Evolutionary conservation across 495 filamentous ascomycete species (phyloP), one percentile per base, ranked within the genome.

Genomic region (Rusavskia elegans): DNA sequence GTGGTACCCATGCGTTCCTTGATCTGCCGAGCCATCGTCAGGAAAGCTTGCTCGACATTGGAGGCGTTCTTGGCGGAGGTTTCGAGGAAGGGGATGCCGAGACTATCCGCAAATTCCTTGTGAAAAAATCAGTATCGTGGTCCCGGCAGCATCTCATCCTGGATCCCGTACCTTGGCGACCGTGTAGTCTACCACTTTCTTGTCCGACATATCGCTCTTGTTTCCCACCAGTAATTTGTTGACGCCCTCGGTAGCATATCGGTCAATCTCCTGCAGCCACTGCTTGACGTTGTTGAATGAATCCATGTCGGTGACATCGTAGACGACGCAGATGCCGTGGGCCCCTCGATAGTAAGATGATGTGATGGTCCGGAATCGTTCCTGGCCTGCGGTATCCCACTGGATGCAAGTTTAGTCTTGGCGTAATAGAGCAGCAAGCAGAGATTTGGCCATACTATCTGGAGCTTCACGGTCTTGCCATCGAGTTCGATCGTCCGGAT

Each of bases 241-340:
- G 61, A 98, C 92, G 61, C 93, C 93, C 69, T 98, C 92, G 51
- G 92, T 97, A 55, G 92, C 92, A 61, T 98, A 97, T 61, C 93
- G 81, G 71, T 98, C 93, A 58, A 98, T 98, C 73, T 98, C 93
- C 67, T 97, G 93, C 53, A 98, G 83, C 92, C 92, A 98, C 76
- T 97, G 93, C 84, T 97, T 96, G 60, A 98, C 93, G 73, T 97
- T 97, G 80, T 97, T 97, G 87, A 97, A 98, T 41, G 86, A 93
- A 71, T 97, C 93, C 93, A 96, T 97, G 66, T 98, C 93, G 41
- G 92, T 98, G 64, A 98, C 93, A 80, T 98, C 92, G 76, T 96
- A 98, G 64, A 98, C 92, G 50, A 98, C 92, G 71, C 92, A 98
- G 72, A 98, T 98, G 60, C 92, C 92, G 68, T 98, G 93, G 59